These are phyloP conservation scores for Harringtonia lauricola DNA, from an alignment of 2,329 filamentous ascomycete species.

Conservation along the genomic window DNA sequence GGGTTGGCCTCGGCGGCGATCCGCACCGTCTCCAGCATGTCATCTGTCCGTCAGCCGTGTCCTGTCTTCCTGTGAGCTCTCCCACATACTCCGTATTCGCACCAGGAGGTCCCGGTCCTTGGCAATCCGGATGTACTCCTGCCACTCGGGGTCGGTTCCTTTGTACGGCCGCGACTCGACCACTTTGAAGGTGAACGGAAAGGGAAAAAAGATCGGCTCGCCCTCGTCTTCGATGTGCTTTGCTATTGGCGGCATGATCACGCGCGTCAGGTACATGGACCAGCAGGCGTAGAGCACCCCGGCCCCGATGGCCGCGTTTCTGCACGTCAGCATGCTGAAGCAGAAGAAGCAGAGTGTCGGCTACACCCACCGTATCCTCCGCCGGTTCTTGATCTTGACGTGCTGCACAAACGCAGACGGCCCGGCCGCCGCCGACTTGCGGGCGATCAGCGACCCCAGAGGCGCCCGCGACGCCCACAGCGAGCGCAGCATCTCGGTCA, in stretches of 20 bases:
- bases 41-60: conserved; percentile 23
- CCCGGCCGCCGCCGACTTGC: not conserved
- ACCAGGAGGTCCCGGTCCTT: conserved; percentile 36
- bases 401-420: conserved; percentile 7
- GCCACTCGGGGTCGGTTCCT: conserved; percentile 52
- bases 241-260: conserved; percentile 31
- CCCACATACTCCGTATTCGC: conserved; percentile 32
- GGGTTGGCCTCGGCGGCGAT: conserved; percentile 30
- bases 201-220: conserved; percentile 46
- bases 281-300: conserved; percentile 11
- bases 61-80: not conserved
- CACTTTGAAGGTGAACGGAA: conserved; percentile 45
- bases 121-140: conserved; percentile 46
- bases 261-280: conserved; percentile 25
- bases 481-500: conserved; percentile 10
- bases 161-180: conserved; percentile 39
- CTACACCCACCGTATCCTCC: conserved; percentile 6
- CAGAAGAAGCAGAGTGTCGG: not conserved
- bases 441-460: conserved; percentile 3
- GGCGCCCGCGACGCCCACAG: conserved; percentile 7
- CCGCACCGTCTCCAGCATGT: conserved; percentile 32
- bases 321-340: not conserved
- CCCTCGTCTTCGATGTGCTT: conserved; percentile 13
- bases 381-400: conserved; percentile 8
- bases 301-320: conserved; percentile 11